Conservation (phyloP, 441 rosid genomes). For the Gossypium schwendimanii region DNA sequence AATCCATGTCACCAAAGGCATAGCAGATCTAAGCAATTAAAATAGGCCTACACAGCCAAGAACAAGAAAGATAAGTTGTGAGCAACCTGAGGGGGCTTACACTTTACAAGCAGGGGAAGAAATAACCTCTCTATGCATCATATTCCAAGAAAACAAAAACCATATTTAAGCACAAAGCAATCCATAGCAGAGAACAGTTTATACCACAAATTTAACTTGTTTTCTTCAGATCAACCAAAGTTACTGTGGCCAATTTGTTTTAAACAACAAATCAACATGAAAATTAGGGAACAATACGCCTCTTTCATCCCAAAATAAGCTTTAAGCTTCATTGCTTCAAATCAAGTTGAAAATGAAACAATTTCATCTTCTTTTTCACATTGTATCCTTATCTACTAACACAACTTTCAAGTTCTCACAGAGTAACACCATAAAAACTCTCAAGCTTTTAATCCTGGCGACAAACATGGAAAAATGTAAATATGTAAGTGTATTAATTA, state of each 20-base stretch:
- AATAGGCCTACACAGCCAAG: neutral
- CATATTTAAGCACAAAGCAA: neutral
- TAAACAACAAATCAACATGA: neutral
- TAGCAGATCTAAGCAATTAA: neutral
- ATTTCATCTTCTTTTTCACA: neutral
- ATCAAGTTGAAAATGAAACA: neutral
- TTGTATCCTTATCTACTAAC: neutral
- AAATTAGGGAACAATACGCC: neutral
- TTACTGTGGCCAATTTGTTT: neutral
- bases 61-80: neutral
- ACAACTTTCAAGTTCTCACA: neutral
- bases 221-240: neutral
- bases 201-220: neutral
- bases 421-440: neutral
- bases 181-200: neutral
- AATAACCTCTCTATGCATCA: conserved; percentile 2
- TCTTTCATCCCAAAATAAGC: neutral
- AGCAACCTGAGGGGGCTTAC: neutral
- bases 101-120: neutral
- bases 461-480: neutral
- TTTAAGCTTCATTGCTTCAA: neutral
- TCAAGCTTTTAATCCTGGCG: neutral
- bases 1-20: neutral
- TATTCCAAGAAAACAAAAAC: neutral
- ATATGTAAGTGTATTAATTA: neutral